These are phyloP conservation scores for Cercospora nicotianae DNA, from an alignment of 2,329 filamentous ascomycete species.

Conservation along the genomic window DNA sequence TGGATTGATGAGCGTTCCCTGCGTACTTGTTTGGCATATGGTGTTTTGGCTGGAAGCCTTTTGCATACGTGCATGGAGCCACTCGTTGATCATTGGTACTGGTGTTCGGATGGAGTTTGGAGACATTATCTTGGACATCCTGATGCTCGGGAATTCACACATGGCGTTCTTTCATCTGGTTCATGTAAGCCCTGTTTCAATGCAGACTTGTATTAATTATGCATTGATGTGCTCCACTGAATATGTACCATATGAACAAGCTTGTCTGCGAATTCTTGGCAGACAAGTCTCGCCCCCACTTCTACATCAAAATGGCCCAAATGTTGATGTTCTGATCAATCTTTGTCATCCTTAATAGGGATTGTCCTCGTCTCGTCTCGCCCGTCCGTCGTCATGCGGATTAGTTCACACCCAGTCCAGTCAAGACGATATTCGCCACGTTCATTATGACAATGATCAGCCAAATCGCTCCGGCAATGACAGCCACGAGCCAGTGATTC, in stretches of 20 bases:
- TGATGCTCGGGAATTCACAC: neutral
- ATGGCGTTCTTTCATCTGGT: neutral
- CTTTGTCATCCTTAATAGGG: neutral
- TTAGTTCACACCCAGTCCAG: slow-evolving; percentile 52
- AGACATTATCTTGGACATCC: neutral
- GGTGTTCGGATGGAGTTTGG: neutral
- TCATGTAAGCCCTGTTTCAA: neutral
- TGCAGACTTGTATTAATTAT: neutral
- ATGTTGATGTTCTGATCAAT: neutral
- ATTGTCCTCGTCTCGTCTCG: neutral
- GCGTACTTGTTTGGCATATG: neutral
- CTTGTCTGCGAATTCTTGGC: neutral
- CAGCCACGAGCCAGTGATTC: slow-evolving; percentile 66
- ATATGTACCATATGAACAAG: neutral
- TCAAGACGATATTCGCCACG: slow-evolving; percentile 69
- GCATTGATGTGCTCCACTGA: neutral
- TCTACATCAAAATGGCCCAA: neutral
- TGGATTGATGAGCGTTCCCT: neutral
- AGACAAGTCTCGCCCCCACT: neutral
- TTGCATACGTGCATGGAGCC: neutral
- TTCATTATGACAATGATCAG: slow-evolving; percentile 75
- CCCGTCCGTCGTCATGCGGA: neutral
- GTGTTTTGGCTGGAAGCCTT: neutral
- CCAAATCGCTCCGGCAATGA: slow-evolving; percentile 66
- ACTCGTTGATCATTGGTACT: neutral